Evolutionary conservation across 2,329 filamentous ascomycete species (phyloP).

Genomic region (Aureobasidium mangrovei): DNA sequence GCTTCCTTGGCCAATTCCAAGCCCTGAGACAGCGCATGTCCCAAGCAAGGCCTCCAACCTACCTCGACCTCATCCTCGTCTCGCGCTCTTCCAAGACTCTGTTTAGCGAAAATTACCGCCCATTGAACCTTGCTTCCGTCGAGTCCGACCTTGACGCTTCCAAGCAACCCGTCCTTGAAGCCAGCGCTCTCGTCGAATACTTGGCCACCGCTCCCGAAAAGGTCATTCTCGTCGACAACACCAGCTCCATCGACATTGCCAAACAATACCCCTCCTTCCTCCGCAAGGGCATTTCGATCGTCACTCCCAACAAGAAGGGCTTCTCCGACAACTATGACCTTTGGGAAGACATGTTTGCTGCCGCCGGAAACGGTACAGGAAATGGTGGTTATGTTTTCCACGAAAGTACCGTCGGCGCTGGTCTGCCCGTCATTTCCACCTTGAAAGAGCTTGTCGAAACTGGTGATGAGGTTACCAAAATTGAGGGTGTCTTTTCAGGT

Average conservation of each 20-base stretch:
- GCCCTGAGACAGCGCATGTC: slow-evolving; percentile 53
- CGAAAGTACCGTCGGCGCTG: slow-evolving; percentile 88
- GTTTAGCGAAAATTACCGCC: slow-evolving; percentile 62
- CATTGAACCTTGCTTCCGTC: slow-evolving; percentile 53
- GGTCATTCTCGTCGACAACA: slow-evolving; percentile 88
- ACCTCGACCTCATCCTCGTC: slow-evolving; percentile 74
- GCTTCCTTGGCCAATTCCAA: slow-evolving; percentile 77
- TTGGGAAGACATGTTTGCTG: slow-evolving; percentile 79
- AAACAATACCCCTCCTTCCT: slow-evolving; percentile 75
- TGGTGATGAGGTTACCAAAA: slow-evolving; percentile 81
- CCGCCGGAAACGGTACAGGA: slow-evolving; percentile 53
- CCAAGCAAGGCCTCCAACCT: slow-evolving; percentile 45
- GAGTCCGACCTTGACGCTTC: slow-evolving; percentile 55
- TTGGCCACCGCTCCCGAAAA: slow-evolving; percentile 69
- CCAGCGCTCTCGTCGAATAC: slow-evolving; percentile 66
- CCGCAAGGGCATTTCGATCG: slow-evolving; percentile 73
- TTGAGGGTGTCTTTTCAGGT: slow-evolving; percentile 95
- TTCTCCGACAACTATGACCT: slow-evolving; percentile 75
- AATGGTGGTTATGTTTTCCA: slow-evolving; percentile 74
- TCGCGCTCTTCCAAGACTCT: slow-evolving; percentile 78
- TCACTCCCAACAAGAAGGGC: slow-evolving; percentile 97
- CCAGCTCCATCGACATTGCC: slow-evolving; percentile 79
- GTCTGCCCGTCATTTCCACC: slow-evolving; percentile 86
- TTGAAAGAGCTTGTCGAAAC: slow-evolving; percentile 91
- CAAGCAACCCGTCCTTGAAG: slow-evolving; percentile 54